These are phyloP conservation scores for Gymnopilus junonius DNA, from an alignment of 768 basidiomycete species.

Conservation along the genomic window DNA sequence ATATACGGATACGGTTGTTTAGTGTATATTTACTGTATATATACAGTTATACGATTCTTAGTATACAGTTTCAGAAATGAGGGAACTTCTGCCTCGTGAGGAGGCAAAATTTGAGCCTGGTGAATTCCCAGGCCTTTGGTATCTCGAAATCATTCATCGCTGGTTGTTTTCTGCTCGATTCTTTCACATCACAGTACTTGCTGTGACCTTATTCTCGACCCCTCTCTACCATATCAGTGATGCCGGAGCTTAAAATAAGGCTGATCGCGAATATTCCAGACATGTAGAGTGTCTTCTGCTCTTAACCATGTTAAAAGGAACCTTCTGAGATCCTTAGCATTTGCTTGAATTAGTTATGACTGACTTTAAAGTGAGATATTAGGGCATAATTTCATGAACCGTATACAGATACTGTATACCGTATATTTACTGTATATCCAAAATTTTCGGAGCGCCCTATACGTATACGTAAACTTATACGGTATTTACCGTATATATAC, in stretches of 20 bases:
- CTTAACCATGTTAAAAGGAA: too few relatives aligned
- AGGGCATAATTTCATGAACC: background rate
- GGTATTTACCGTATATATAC: too few relatives aligned
- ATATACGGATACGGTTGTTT: too few relatives aligned
- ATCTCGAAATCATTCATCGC: background rate
- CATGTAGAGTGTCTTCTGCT: too few relatives aligned
- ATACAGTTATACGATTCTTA: background rate
- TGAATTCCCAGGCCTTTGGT: too few relatives aligned
- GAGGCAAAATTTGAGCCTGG: background rate
- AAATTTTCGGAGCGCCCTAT: background rate
- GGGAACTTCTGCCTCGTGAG: background rate
- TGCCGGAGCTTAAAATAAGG: too few relatives aligned
- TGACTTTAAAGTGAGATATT: background rate
- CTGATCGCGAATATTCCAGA: too few relatives aligned
- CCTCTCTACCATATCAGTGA: too few relatives aligned
- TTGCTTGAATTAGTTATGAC: background rate
- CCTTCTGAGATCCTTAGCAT: background rate
- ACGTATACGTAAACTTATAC: conserved; percentile 19
- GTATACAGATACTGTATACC: background rate
- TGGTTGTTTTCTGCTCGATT: too few relatives aligned
- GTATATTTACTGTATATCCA: background rate
- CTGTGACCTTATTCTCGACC: too few relatives aligned
- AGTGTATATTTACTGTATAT: too few relatives aligned
- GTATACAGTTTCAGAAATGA: background rate
- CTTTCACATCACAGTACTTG: too few relatives aligned